Conservation (phyloP, 129 eudicot species). For the Silybum marianum region DNA sequence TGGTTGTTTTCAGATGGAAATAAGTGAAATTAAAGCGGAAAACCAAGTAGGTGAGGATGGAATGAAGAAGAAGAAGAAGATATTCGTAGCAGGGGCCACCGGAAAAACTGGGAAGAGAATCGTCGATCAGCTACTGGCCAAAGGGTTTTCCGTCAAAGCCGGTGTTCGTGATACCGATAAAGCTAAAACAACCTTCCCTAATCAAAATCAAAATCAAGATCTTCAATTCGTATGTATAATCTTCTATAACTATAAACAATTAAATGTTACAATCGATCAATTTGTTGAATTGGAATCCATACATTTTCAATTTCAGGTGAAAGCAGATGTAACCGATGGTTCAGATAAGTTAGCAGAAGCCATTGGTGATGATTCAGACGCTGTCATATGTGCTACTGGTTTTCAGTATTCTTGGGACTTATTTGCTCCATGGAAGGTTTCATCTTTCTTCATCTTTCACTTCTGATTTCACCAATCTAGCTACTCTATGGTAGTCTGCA, state of each 20-base stretch:
- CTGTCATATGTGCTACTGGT: slow-evolving; percentile 94
- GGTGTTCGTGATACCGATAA: slow-evolving; percentile 80
- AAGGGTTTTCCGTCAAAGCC: slow-evolving; percentile 91
- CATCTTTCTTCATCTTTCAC: slow-evolving; percentile 15
- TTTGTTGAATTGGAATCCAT: neutral
- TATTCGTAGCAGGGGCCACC: slow-evolving; percentile 95
- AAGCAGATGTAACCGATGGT: slow-evolving; percentile 90
- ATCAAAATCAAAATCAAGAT: slow-evolving; percentile 42
- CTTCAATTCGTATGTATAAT: slow-evolving; percentile 74
- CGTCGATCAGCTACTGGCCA: slow-evolving; percentile 90
- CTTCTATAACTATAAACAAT: neutral
- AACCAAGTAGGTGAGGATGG: slow-evolving; percentile 12
- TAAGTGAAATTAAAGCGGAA: slow-evolving; percentile 56
- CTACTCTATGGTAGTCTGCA: no score
- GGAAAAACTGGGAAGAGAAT: slow-evolving; percentile 92
- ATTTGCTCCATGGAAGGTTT: slow-evolving; percentile 92
- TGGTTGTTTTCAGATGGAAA: slow-evolving; percentile 34
- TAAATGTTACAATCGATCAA: neutral
- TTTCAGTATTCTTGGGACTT: slow-evolving; percentile 83
- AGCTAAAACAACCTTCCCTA: slow-evolving; percentile 60
- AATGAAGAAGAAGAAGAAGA: slow-evolving; percentile 54
- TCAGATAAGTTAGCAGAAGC: slow-evolving; percentile 70
- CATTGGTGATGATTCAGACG: slow-evolving; percentile 83
- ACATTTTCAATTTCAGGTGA: slow-evolving; percentile 47
- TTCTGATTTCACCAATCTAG: neutral